These are phyloP conservation scores for Phytophthora crassamura DNA, from an alignment of 352 stramenopile genomes.

Conservation along the genomic window DNA sequence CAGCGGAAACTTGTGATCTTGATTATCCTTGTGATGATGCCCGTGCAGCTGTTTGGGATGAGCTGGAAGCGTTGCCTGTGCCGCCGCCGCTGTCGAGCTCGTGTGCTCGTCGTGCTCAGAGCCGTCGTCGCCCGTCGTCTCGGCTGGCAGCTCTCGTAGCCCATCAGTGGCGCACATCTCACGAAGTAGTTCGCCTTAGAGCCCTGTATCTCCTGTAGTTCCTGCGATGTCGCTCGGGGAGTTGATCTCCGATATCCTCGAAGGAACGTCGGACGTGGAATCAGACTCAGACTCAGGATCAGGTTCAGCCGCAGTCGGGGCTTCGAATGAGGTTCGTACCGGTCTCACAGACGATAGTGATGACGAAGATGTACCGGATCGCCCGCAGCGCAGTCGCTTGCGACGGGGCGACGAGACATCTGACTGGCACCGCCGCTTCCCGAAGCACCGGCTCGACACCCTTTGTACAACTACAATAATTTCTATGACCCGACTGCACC, in stretches of 20 bases:
- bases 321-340: neutral
- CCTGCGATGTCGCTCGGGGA: neutral
- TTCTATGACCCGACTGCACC: neutral
- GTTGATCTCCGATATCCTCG: neutral
- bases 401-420: neutral
- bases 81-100: neutral
- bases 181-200: neutral
- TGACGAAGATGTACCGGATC: neutral
- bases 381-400: neutral
- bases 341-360: conserved; percentile 2
- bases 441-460: too few species aligned
- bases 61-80: neutral
- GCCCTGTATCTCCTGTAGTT: neutral
- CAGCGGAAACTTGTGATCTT: too few species aligned
- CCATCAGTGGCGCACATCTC: too few species aligned
- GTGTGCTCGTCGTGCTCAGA: neutral
- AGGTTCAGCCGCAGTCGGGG: neutral
- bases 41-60: neutral
- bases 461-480: neutral
- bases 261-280: neutral
- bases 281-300: conserved; percentile 2
- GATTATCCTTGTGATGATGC: neutral
- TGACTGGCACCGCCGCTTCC: too few species aligned
- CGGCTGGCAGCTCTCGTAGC: too few species aligned
- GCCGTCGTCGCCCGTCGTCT: too few species aligned